phyloP scores from a whole-genome alignment of 169 alveolate genomes.

The Plasmodium falciparum region DNA sequence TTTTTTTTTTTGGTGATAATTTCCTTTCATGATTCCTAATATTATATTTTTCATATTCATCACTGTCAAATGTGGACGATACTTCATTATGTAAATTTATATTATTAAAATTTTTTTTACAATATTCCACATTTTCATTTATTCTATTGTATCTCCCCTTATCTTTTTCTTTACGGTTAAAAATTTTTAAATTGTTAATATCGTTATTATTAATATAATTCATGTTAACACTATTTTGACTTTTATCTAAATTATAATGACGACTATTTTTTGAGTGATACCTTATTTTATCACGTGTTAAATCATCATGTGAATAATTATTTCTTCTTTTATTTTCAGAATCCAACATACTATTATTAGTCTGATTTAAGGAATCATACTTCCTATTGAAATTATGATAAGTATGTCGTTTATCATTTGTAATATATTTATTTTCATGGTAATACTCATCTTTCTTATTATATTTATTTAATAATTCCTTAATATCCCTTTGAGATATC shows the following conservation, averaged over 20 bases:
- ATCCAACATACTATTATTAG: background rate
- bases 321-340: conserved; percentile 2
- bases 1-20: too few relatives aligned
- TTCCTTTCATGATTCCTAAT: too few relatives aligned
- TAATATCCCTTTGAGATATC: conserved; percentile 15
- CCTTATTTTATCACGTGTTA: background rate
- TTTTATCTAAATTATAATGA: background rate
- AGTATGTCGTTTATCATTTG: conserved; percentile 23
- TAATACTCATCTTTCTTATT: conserved; percentile 3
- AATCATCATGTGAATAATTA: background rate
- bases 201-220: background rate
- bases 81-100: background rate
- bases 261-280: background rate
- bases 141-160: conserved; percentile 10
- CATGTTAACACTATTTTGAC: background rate
- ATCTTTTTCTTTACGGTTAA: background rate
- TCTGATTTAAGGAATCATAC: conserved; percentile 5
- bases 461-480: conserved; percentile 33
- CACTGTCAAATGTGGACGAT: background rate
- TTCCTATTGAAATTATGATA: conserved; percentile 10
- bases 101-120: conserved; percentile 17
- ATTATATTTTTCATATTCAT: too few relatives aligned
- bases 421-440: background rate
- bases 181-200: background rate
- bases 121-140: conserved; percentile 25